Base-by-base conservation (phyloP, 2,329 filamentous ascomycete genomes). In the Monosporascus cannonballus region DNA sequence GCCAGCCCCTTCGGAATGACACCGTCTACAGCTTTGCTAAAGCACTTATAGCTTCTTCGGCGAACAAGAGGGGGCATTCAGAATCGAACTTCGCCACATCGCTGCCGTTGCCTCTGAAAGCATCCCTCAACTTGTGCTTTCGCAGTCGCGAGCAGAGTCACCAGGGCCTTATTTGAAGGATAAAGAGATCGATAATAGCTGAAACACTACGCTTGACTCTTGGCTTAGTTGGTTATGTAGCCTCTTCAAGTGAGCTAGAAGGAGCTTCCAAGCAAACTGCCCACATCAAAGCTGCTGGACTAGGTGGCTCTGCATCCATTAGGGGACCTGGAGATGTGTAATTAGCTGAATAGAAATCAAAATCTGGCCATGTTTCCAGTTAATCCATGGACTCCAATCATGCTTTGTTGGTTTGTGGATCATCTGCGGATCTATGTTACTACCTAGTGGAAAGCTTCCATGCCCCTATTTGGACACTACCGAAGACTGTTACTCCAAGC, bases 61-160 rank as follows among this genome's bases (percentile, higher is more conserved):
- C 8, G 71, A 78, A 0, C 88, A 92, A 67, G 74, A 88, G 56
- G 89, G 89, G 3, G 73, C 82, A 3, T 91, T 91, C 59, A 75
- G 73, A 3, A 65, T 88, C 4, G 71, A 75, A 2, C 68, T 88
- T 53, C 68, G 67, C 30, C 81, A 79, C 1, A 79, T 87, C 53
- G 74, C 77, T 14, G 80, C 78, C 2, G 20, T 44, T 24, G 45
- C 20, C n/a, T 46, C 24, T n/a, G 17, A 17, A 24, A n/a, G n/a
- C 42, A 18, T 27, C 42, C 22, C 5, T 27, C 24, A 46, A 14
- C 42, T 17, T 17, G 24, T 15, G 22, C 22, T 14, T n/a, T 24
- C 22, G 18, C 24, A 46, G 17, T 17, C 42, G 6, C 42, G n/a
- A 46, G 24, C 42, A 14, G 15, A 27, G 22, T 2, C 20, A 6